A percentile compares a stretch with the other conserved stretches of the same genome.
These are phyloP conservation scores for Clavispora fructus DNA, from an alignment of 805 yeast genomes.

Conservation along the genomic window DNA sequence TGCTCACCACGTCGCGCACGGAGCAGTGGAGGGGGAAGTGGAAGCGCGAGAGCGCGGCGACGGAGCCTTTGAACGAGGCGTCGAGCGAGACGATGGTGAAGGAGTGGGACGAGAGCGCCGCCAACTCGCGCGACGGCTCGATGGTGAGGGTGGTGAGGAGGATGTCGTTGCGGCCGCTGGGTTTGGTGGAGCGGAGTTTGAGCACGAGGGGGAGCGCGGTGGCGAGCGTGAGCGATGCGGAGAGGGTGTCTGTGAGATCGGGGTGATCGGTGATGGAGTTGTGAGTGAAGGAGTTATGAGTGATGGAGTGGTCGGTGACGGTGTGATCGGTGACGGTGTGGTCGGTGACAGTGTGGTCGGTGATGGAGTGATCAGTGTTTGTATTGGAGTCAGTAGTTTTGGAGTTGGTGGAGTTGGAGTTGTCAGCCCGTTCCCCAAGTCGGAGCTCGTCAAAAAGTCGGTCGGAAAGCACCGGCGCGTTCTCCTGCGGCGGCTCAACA, in stretches of 20 bases:
- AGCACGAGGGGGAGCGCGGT: slow-evolving; percentile 39
- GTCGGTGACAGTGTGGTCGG: too few species aligned
- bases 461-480: not conserved
- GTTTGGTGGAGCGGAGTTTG: slow-evolving; percentile 41
- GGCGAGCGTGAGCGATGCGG: slow-evolving; percentile 14
- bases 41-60: slow-evolving; percentile 15
- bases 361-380: too few species aligned
- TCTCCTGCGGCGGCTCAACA: not conserved
- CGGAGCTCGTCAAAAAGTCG: slow-evolving; percentile 4
- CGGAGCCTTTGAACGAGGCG: slow-evolving; percentile 25
- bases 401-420: too few species aligned
- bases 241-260: too few species aligned
- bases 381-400: too few species aligned
- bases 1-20: slow-evolving; percentile 6
- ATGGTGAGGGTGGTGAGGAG: slow-evolving; percentile 45
- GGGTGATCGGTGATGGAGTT: too few species aligned
- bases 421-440: too few species aligned
- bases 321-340: too few species aligned
- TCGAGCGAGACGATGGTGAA: slow-evolving; percentile 20
- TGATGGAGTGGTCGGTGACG: not conserved
- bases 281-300: too few species aligned
- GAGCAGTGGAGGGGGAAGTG: slow-evolving; percentile 7
- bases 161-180: slow-evolving; percentile 42
- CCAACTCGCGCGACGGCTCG: slow-evolving; percentile 40
- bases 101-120: slow-evolving; percentile 5